These are phyloP conservation scores for Ampelomyces quisqualis DNA, from an alignment of 2,329 filamentous ascomycete genomes.

Conservation along the genomic window DNA sequence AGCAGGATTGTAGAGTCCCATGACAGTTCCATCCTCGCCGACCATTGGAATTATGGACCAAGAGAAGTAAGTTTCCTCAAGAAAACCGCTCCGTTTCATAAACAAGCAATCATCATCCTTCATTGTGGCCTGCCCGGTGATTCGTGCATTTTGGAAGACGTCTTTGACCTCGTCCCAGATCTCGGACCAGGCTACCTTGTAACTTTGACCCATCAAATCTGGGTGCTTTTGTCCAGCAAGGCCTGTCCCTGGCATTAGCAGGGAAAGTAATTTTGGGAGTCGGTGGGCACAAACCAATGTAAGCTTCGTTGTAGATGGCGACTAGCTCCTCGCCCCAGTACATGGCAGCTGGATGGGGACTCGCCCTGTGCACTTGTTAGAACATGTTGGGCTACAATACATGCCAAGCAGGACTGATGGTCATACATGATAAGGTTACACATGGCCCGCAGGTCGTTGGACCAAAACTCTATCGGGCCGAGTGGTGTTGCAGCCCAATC, in stretches of 20 bases:
- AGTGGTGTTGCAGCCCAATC: constrained; percentile 74
- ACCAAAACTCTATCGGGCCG: constrained; percentile 75
- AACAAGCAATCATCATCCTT: constrained; percentile 80
- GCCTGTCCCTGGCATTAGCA: constrained; percentile 19
- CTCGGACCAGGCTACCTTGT: constrained; percentile 68
- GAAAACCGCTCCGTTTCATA: constrained; percentile 65
- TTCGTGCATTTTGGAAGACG: constrained; percentile 66
- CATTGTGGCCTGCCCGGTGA: constrained; percentile 76
- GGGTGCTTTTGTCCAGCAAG: constrained; percentile 78
- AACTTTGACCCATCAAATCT: constrained; percentile 69
- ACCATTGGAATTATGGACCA: constrained; percentile 80
- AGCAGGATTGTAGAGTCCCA: constrained; percentile 75
- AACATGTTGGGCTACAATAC: constrained; percentile 6
- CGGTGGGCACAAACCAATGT: constrained; percentile 43
- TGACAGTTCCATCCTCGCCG: constrained; percentile 70
- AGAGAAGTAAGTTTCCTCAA: constrained; percentile 80
- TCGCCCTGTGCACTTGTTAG: constrained; percentile 28
- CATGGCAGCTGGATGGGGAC: constrained; percentile 63
- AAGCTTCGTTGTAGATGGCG: constrained; percentile 72
- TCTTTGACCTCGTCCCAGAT: constrained; percentile 72
- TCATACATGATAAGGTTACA: constrained; percentile 74
- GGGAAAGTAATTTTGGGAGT: not conserved
- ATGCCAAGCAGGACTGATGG: not conserved
- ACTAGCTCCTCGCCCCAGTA: constrained; percentile 75
- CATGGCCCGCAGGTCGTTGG: constrained; percentile 70